Conservation (phyloP, 371 early-diverging fungal species). For the Apophysomyces variabilis region DNA sequence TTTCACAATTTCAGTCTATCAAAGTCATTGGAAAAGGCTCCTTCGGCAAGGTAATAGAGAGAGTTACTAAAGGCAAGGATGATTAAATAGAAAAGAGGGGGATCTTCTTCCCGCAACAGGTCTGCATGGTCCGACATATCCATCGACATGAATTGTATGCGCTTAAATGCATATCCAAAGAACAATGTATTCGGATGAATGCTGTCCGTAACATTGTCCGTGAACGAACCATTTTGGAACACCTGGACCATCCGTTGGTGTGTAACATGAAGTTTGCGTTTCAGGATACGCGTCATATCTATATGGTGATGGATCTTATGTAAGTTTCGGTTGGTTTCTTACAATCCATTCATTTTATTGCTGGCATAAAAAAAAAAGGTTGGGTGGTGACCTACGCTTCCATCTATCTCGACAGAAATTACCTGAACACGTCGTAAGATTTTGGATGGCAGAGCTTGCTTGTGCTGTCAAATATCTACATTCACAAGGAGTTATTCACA, state of each 20-base stretch:
- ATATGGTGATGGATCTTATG: slow-evolving; percentile 85
- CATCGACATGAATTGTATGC: slow-evolving; percentile 65
- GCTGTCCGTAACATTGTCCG: slow-evolving; percentile 72
- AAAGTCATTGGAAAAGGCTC: slow-evolving; percentile 66
- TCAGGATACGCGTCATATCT: slow-evolving; percentile 75
- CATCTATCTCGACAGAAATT: slow-evolving; percentile 64
- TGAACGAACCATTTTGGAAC: slow-evolving; percentile 76
- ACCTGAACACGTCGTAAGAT: slow-evolving; percentile 65
- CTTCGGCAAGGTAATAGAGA: slow-evolving; percentile 67
- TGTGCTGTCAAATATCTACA: slow-evolving; percentile 77
- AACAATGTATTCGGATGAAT: slow-evolving; percentile 67
- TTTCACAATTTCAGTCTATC: slow-evolving; percentile 60
- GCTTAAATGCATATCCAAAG: slow-evolving; percentile 77
- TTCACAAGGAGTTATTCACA: slow-evolving; percentile 70
- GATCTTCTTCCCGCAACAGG: slow-evolving; percentile 35
- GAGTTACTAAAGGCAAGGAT: neutral
- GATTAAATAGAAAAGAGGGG: neutral
- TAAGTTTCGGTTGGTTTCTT: slow-evolving; percentile 22
- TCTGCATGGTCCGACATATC: slow-evolving; percentile 68
- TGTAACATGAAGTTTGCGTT: slow-evolving; percentile 80
- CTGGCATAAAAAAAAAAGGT: slow-evolving; percentile 34
- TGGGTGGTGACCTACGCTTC: slow-evolving; percentile 81
- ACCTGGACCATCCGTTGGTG: slow-evolving; percentile 72
- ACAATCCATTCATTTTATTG: neutral
- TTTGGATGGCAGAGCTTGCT: slow-evolving; percentile 74